Evolutionary conservation across 169 alveolate genomes (phyloP).

Genomic region (Theileria orientalis): DNA sequence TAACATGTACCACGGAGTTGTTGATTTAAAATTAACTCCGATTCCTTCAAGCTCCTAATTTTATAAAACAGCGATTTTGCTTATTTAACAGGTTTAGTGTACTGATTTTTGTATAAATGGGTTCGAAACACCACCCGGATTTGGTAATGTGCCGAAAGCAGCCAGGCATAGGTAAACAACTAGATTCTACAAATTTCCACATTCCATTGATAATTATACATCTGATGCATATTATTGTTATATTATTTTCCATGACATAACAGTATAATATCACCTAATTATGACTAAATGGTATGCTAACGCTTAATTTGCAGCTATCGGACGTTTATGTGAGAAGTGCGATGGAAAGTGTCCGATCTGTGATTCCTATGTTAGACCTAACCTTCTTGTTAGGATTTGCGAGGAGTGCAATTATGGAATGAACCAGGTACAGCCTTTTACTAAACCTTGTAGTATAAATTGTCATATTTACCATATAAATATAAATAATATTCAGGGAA

Average conservation of each 20-base stretch:
- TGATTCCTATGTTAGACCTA: conserved; percentile 98
- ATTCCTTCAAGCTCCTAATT: background rate
- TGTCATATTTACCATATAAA: background rate
- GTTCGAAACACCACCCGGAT: conserved; percentile 88
- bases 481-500: conserved; percentile 84
- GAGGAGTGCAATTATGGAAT: conserved; percentile 99
- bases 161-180: conserved; percentile 91
- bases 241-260: too few relatives aligned
- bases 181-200: background rate
- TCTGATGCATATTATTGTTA: too few relatives aligned
- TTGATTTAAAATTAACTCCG: conserved; percentile 23
- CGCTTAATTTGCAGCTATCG: conserved; percentile 87
- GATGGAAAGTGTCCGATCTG: conserved; percentile 99
- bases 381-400: conserved; percentile 94
- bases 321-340: conserved; percentile 96
- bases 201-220: too few relatives aligned
- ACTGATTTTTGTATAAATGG: conserved; percentile 18
- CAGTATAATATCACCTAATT: too few relatives aligned
- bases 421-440: conserved; percentile 74
- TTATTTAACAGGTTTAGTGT: background rate
- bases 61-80: background rate
- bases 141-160: conserved; percentile 97
- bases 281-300: too few relatives aligned
- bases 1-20: conserved; percentile 22
- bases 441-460: background rate